Percentiles rank a stretch among this genome's conserved stretches.
phyloP scores from a whole-genome alignment of 768 basidiomycete genomes.

The Amanita muscaria region DNA sequence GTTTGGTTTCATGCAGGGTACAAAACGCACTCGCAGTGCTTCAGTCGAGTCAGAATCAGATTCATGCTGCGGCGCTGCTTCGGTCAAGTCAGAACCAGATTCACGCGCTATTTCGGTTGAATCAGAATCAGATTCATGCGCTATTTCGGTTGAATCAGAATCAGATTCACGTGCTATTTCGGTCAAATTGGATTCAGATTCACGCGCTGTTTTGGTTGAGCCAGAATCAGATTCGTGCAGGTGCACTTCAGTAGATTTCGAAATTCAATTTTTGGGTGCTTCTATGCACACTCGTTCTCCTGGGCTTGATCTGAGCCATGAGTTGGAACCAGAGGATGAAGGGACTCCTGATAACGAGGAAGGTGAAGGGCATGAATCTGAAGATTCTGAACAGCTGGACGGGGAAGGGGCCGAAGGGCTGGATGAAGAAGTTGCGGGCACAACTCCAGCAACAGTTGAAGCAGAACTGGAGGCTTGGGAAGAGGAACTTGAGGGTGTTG shows the following conservation, averaged over 20 bases:
- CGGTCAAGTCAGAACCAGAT: neutral
- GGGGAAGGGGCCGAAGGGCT: neutral
- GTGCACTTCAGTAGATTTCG: neutral
- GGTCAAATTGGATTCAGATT: too few species aligned
- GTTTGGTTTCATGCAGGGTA: neutral
- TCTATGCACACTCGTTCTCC: neutral
- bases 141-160: neutral
- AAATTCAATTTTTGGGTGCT: neutral
- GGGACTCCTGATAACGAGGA: too few species aligned
- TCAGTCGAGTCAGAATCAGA: neutral
- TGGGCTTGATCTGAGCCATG: too few species aligned
- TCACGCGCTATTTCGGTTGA: neutral
- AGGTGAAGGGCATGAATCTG: too few species aligned
- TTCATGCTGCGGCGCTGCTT: neutral
- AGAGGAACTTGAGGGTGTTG: neutral
- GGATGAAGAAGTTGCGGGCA: neutral
- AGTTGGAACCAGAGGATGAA: too few species aligned
- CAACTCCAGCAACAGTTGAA: neutral
- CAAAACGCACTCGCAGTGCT: neutral
- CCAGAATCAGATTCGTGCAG: neutral
- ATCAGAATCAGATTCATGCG: neutral
- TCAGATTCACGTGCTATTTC: neutral
- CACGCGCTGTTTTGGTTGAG: neutral
- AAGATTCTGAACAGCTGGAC: neutral
- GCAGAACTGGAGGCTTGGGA: slow-evolving; percentile 1